Base-by-base conservation (phyloP, 164 flowering plant species). In the Liquidambar formosana region DNA sequence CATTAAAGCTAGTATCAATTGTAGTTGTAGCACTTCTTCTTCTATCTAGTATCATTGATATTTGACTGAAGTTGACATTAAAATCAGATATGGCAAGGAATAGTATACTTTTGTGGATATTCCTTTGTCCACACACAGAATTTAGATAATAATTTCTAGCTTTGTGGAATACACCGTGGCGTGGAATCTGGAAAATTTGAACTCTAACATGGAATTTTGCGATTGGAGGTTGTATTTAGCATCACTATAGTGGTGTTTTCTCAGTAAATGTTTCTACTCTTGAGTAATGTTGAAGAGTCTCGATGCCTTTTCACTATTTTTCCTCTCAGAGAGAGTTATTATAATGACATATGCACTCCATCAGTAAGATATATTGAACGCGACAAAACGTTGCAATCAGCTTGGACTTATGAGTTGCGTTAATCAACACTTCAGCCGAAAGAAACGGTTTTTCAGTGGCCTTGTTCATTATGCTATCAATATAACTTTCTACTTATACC, bases 351-450 rank as follows among this genome's bases (percentile, higher is more conserved):
- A 45, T 15, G 74, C 57, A 28, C 19, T 43, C 38, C 26, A 52
- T 38, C 46, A 15, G 44, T 67, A 64, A 64, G 26, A n/a, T n/a
- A n/a, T n/a, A 47, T 51, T 66, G 57, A 67, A 67, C 21, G 58
- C 44, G 72, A 71, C 68, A 65, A 75, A 59, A 64, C 21, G 61
- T 63, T 26, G 57, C 48, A 5, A 71, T 71, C 66, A 57, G 56
- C n/a, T 46, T 61, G 25, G 61, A 65, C 49, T 67, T 47, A 48
- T 61, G 67, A 75, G 19, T 22, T 23, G 64, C 61, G 14, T 23
- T 41, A 61, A 75, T 63, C 78, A 44, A 78, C 74, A 64, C 78
- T 69, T 78, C 43, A 59, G 74, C 76, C 78, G 76, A 75, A 78
- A 75, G 81, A 63, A 49, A 75, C 9, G 74, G 61, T 45, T 13